Evolutionary conservation across 805 yeast species (phyloP), one percentile per base, ranked within the genome.

Genomic region (Candida maesae): DNA sequence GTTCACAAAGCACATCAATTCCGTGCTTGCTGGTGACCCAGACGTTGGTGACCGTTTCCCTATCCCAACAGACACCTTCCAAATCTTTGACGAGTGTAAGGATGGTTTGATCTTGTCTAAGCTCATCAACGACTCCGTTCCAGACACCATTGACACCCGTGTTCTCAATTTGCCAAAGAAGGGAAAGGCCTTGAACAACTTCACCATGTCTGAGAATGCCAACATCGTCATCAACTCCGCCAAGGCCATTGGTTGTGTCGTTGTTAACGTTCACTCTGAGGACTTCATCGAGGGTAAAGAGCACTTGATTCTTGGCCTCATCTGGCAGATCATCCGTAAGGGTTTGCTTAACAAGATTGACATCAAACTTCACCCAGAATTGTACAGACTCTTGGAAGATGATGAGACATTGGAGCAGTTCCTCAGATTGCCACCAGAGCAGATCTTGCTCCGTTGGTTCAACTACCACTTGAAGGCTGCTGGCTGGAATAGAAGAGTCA

Each of bases 161-260:
- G 99, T 93, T 14, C 76, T 93, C 60, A 93, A 93, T 65, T 70
- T 81, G 62, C 95, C 98, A 19, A 84, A 83, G 62, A 74, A 75
- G 52, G 84, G 84, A 45, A 90, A 87, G 66, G 66, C 76, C 14
- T 75, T 93, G 61, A 93, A 93, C 71, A 87, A 88, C 60, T 93
- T 93, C 73, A 93, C 90, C 50, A 91, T 95, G 81, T 78, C 85
- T 51, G 99, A 93, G 68, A 93, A 93, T 66, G 96, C 98, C 39
- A 93, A 93, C 67, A 90, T 93, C 51, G 98, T 93, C 28, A 87
- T 93, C 66, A 93, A 93, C 65, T 93, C 99, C 3, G 99, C 99
- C 23, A 93, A 93, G 68, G 99, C 98, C 39, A 93, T 93, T 66
- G 99, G 99, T 16, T 91, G 97, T 73, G 85, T 93, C 43, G 98